Base-by-base conservation (phyloP, 345 rosid species). In the Aquilaria malaccensis region DNA sequence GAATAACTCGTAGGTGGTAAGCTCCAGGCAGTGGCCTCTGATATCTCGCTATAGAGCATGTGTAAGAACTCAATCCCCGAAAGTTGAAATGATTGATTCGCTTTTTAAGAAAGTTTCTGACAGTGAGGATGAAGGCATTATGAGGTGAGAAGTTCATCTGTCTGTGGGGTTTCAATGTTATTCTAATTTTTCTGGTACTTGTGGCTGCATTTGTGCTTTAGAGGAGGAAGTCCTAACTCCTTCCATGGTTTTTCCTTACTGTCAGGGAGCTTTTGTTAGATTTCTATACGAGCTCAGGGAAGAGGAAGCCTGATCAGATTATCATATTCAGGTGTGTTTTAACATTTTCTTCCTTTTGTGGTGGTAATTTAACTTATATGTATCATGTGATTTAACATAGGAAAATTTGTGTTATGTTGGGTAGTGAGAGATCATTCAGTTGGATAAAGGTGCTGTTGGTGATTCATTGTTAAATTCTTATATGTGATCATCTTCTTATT, bases 1-100 rank as follows among this genome's bases (percentile, higher is more conserved):
- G 22, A 15, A 6, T 1, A 31, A 11, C 15, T 63, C 63, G 14
- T 33, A 81, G 86, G 86, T 81, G 30, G 97, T 93, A 57, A 84
- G 96, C 72, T 89, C 98, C 13, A 80, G 98, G 74, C 77, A 87
- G 30, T 87, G 98, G 96, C 98, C 98, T 12, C 62, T 84, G 65
- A 79, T 89, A 59, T 93, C 96, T 43, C 83, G 86, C 4, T 89
- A 93, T 52, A 81, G 94, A 67, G 96, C 98, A 55, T 77, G 86
- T 64, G 97, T 93, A 6, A 86, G 98, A 2, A 84, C 97, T 9
- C 98, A 89, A 68, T 77, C 94, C 13, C 83, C 97, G 1, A 89
- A 87, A 72, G 80, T 81, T 58, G 98, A 93, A 77, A 93, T 93
- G 96, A 83, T 93, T 12, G 96, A 89, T 69, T 79, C 86, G 45